Evolutionary conservation across 2,329 filamentous ascomycete species (phyloP).

Genomic region (Calonectria pauciramosa): DNA sequence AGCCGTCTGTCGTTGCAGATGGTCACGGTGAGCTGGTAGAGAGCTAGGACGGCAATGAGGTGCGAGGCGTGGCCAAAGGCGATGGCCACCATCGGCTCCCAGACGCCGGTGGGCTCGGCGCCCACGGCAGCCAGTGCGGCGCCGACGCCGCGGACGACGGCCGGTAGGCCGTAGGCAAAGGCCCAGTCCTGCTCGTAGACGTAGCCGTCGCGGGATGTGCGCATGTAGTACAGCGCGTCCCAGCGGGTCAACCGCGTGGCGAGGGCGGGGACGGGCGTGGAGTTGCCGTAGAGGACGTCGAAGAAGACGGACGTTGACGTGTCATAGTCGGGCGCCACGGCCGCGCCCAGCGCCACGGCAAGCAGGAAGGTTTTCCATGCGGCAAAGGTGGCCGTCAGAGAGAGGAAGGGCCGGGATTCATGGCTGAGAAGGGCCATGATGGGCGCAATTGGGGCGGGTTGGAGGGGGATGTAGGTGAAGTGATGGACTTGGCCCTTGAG

Average conservation of each 20-base stretch:
- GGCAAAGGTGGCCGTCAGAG: slow-evolving; percentile 60
- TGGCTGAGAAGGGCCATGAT: slow-evolving; percentile 21
- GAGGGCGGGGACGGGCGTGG: slow-evolving; percentile 59
- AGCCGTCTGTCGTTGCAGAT: slow-evolving; percentile 67
- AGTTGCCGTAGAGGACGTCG: slow-evolving; percentile 48
- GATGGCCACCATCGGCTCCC: slow-evolving; percentile 70
- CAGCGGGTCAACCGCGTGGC: slow-evolving; percentile 76
- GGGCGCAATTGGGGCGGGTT: neutral
- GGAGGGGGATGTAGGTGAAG: slow-evolving; percentile 21
- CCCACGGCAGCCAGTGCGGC: slow-evolving; percentile 26
- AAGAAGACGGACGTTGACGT: slow-evolving; percentile 75
- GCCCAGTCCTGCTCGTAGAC: slow-evolving; percentile 89
- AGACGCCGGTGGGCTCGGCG: slow-evolving; percentile 31
- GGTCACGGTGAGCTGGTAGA: slow-evolving; percentile 75
- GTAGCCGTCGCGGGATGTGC: slow-evolving; percentile 73
- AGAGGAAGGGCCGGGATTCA: slow-evolving; percentile 37
- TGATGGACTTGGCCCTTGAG: slow-evolving; percentile 24
- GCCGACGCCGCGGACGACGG: slow-evolving; percentile 54
- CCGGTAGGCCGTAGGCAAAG: slow-evolving; percentile 71
- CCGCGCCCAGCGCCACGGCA: slow-evolving; percentile 66
- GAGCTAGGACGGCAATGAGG: slow-evolving; percentile 78
- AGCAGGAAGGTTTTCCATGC: slow-evolving; percentile 78
- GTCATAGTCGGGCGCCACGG: slow-evolving; percentile 77
- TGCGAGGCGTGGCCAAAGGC: slow-evolving; percentile 81
- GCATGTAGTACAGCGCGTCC: slow-evolving; percentile 85